Conservation (phyloP, 495 filamentous ascomycete genomes). For the Penicillium macrosclerotiorum region DNA sequence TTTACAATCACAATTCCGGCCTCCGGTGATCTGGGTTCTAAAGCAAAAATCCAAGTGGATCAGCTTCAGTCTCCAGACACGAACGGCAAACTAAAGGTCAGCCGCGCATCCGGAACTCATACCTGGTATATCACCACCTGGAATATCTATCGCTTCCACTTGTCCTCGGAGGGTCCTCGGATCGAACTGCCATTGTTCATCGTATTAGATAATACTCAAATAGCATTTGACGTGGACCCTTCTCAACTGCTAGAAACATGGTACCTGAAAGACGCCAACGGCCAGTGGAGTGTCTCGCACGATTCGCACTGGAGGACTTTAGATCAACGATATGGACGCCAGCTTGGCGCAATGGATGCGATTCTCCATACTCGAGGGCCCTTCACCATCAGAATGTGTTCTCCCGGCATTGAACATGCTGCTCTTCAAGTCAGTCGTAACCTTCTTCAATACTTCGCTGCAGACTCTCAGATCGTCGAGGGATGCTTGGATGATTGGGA, state of each 20-base stretch:
- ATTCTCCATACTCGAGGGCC: constrained; percentile 44
- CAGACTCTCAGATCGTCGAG: constrained; percentile 49
- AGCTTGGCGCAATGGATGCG: constrained; percentile 51
- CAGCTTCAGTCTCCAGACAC: constrained; percentile 46
- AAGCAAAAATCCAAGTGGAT: constrained; percentile 47
- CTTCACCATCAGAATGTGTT: constrained; percentile 43
- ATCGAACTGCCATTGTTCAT: neutral
- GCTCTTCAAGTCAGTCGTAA: constrained; percentile 59
- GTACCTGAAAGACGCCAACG: neutral
- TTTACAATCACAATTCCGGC: constrained; percentile 50
- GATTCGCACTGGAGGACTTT: constrained; percentile 20
- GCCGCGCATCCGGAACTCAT: constrained; percentile 3
- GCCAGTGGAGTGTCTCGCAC: neutral
- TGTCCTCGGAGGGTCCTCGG: neutral
- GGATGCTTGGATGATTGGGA: neutral
- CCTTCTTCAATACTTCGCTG: constrained; percentile 57
- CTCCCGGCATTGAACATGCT: constrained; percentile 22
- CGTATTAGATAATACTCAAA: neutral
- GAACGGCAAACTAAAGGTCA: constrained; percentile 37
- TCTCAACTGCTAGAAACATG: neutral
- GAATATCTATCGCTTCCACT: constrained; percentile 1
- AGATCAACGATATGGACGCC: constrained; percentile 36
- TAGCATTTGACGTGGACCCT: neutral
- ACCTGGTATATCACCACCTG: neutral
- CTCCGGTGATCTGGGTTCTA: constrained; percentile 49